Conservation (phyloP, 2,329 filamentous ascomycete species). For the Verticillium nonalfalfae region DNA sequence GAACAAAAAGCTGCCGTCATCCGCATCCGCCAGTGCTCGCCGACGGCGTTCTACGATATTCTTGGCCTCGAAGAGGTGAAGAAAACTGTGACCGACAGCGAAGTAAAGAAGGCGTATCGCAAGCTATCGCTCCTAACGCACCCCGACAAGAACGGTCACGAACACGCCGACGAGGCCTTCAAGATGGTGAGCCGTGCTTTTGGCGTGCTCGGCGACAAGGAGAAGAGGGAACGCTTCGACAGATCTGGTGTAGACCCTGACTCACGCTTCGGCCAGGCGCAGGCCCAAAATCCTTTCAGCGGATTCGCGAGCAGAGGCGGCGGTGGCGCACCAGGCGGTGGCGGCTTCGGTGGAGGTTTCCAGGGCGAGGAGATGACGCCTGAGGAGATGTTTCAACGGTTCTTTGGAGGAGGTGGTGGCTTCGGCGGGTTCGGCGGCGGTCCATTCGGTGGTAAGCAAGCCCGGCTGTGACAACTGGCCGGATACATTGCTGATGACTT, state of each 20-base stretch:
- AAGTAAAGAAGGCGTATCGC: slow-evolving; percentile 97
- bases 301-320: slow-evolving; percentile 47
- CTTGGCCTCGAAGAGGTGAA: slow-evolving; percentile 63
- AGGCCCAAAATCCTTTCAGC: slow-evolving; percentile 53
- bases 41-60: slow-evolving; percentile 95
- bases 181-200: slow-evolving; percentile 97
- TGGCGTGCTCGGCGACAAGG: slow-evolving; percentile 83
- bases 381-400: slow-evolving; percentile 93
- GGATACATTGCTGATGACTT: not conserved
- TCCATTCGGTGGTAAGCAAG: slow-evolving; percentile 34
- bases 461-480: not conserved
- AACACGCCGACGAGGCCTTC: slow-evolving; percentile 94
- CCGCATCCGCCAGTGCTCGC: slow-evolving; percentile 74
- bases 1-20: slow-evolving; percentile 91
- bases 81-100: slow-evolving; percentile 63
- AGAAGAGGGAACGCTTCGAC: slow-evolving; percentile 88
- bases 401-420: slow-evolving; percentile 74
- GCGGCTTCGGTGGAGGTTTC: slow-evolving; percentile 46
- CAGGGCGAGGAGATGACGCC: slow-evolving; percentile 91
- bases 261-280: slow-evolving; percentile 66
- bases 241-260: slow-evolving; percentile 89
- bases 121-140: slow-evolving; percentile 92
- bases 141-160: slow-evolving; percentile 97
- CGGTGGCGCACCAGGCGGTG: slow-evolving; percentile 25
- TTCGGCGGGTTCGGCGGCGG: slow-evolving; percentile 62